Base-by-base conservation (phyloP, 202 grass and related monocot species). In the Panicum virgatum region DNA sequence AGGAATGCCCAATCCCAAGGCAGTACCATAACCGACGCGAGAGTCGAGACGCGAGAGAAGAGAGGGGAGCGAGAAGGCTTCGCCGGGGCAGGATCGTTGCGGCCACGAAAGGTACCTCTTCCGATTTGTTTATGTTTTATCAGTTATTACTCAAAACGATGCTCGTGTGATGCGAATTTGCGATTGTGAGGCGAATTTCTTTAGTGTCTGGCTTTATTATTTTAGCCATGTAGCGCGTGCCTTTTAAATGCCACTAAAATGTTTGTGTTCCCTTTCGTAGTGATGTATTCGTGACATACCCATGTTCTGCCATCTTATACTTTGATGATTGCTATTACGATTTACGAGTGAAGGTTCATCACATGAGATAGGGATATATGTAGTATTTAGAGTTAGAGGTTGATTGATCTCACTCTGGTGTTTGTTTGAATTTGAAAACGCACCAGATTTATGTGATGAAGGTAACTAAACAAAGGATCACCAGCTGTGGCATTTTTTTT, bases 31-130 rank as follows among this genome's bases (percentile, higher is more conserved):
- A 60, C 45, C 9, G 7, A 64, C 23, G 15, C n/a, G 3, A 30
- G 30, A 30, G 30, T 30, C 30, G 25, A 69, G 44, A 38, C 75
- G 61, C 38, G 7, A 7, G 48, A 12, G 32, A 2, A 39, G 10
- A 40, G 29, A 20, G 71, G 52, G 30, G 34, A 12, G 65, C 27
- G 69, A 19, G 46, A 66, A 63, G 66, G 58, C 22, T 83, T 65
- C 38, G 26, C 45, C 40, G 12, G 7, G 40, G 38, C 37, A 10
- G 77, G 29, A 59, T 72, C 72, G 70, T 44, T 6, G 57, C 1
- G 66, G 39, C 57, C 23, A 59, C 25, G 40, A 18, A 73, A 89
- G 83, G 87, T 89, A 85, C 39, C 12, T 12, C 6, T 36, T 53
- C 56, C 0, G 7, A 32, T 71, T 36, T 47, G 18, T 72, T 52